Evolutionary conservation across 176 grass and related monocot genomes (phyloP), one percentile per base, ranked within the genome.

Genomic region (Metroxylon sagu): DNA sequence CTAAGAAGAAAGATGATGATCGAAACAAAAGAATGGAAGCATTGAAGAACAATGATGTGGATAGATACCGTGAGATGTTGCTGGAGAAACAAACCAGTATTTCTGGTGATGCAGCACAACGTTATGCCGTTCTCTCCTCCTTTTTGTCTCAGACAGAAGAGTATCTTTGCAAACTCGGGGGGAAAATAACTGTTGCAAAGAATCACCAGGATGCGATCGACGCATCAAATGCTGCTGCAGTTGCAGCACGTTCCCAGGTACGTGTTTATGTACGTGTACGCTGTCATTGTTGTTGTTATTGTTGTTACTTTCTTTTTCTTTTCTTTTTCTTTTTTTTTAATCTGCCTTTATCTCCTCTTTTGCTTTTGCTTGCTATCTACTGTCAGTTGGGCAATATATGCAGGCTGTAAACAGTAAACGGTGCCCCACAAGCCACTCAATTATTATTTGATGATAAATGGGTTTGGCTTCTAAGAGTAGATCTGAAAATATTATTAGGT

Each of bases 21-120:
- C 75, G 94, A 58, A 89, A 80, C 74, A 98, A 92, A 82, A 90
- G 94, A 71, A 98, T 98, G 94, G 94, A 98, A 74, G 94, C 94
- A 23, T 80, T 98, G 25, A 98, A 98, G 76, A 98, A 98, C 71
- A 98, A 98, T 73, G 94, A 98, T 6, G 85, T 93, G 15, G 94
- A 98, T 71, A 92, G 94, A 80, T 98, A 98, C 28, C 87, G 88
- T 21, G 83, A 98, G 70, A 98, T 98, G 68, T 65, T 98, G 52
- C 59, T 98, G 63, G 94, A 98, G 63, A 88, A 98, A 29, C 94
- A 98, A 54, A 88, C 84, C 23, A 98, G 69, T 75, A 79, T 98
- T 68, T 82, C 84, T 49, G 94, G 94, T 61, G 94, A 93, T 65
- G 84, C 94, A 53, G 81, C 94, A 73, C 84, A 93, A 77, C 80